Evolutionary conservation across 139 green algal genomes (phyloP), one percentile per base, ranked within the genome.

Genomic region (Ettlia oleoabundans): DNA sequence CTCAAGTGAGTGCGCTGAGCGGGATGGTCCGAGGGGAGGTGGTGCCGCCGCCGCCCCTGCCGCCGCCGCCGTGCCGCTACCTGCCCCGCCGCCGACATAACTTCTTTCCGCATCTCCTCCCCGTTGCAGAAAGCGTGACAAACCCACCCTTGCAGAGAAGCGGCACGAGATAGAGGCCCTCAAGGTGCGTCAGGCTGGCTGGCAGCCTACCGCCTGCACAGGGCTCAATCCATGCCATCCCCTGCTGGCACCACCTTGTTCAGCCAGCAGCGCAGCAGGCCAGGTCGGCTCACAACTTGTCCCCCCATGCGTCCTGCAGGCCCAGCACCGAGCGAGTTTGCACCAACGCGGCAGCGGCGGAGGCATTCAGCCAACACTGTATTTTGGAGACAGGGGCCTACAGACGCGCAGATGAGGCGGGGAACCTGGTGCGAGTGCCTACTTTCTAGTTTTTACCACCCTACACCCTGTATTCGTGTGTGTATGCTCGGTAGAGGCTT

Each of bases 141-240:
- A 77, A 47, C 78, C 78, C 1, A 76, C 65, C 24, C 65, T 70
- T 5, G 78, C 51, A 6, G 78, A 83, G 51, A 64, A 68, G 52
- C 47, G 78, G 66, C 28, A 67, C 9, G 78, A 83, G n/a, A 83
- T 83, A 37, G 78, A 77, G 7, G 78, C 65, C 0, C 47, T 83
- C 3, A 83, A 83, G 78, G 78, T 78, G 30, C 21, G 55, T 28
- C 18, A 28, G 9, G 55, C 55, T 65, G 24, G n/a, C n/a, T n/a
- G n/a, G n/a, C n/a, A n/a, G n/a, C n/a, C n/a, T n/a, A n/a, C n/a
- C n/a, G n/a, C n/a, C n/a, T n/a, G n/a, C n/a, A n/a, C n/a, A n/a
- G n/a, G n/a, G n/a, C n/a, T n/a, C n/a, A n/a, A n/a, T n/a, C n/a
- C n/a, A n/a, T n/a, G n/a, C n/a, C n/a, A n/a, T n/a, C n/a, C n/a